Percentiles rank a stretch among this genome's conserved stretches.
These are phyloP conservation scores for Crepidotus variabilis DNA, from an alignment of 768 basidiomycete species.

Conservation along the genomic window DNA sequence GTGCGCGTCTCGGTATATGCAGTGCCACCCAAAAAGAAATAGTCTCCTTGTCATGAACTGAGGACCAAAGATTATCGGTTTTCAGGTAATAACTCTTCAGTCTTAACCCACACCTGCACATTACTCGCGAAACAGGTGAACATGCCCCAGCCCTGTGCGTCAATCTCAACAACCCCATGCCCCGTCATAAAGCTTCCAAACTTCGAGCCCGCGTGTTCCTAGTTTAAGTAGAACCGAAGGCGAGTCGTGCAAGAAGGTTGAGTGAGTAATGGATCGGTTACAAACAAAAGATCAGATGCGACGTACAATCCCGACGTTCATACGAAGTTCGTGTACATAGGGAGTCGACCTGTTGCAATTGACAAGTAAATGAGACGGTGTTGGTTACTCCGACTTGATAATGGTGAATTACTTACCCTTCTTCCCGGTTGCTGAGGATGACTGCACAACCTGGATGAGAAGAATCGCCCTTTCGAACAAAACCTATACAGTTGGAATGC, in stretches of 20 bases:
- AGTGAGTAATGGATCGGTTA: background rate
- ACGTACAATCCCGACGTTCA: conserved; percentile 65
- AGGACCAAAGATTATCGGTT: background rate
- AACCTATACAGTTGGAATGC: conserved; percentile 63
- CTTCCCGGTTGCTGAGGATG: conserved; percentile 59
- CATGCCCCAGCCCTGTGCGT: conserved; percentile 57
- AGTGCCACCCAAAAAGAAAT: no score
- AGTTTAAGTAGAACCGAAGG: background rate
- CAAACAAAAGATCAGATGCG: conserved; percentile 1
- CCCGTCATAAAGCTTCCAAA: conserved; percentile 50
- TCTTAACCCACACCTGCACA: conserved; percentile 58
- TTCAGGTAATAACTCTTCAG: conserved; percentile 7
- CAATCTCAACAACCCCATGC: conserved; percentile 40
- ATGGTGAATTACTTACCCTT: conserved; percentile 23
- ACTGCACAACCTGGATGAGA: conserved; percentile 63
- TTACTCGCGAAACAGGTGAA: conserved; percentile 56
- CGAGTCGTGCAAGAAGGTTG: conserved; percentile 1
- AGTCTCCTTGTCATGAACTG: no score
- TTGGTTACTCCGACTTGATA: background rate
- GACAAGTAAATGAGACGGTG: background rate
- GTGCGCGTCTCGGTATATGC: no score
- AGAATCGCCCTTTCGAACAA: conserved; percentile 61
- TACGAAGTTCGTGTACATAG: conserved; percentile 46
- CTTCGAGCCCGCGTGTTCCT: conserved; percentile 33
- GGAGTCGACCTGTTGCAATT: background rate